phyloP scores from a whole-genome alignment of 2,329 filamentous ascomycete genomes.

The Colletotrichum higginsianum region DNA sequence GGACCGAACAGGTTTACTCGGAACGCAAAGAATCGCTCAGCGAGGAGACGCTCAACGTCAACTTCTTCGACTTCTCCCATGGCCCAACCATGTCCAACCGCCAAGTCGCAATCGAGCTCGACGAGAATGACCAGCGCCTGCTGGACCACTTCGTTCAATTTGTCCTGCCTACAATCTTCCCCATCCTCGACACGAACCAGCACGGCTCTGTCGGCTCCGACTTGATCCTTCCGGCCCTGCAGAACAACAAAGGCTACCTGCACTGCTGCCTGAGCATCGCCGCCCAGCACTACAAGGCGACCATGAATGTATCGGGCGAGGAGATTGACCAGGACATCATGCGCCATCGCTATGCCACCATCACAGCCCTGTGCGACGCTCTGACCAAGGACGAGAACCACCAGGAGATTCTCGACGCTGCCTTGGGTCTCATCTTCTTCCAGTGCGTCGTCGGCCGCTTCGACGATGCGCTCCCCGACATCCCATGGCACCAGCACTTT shows the following conservation, averaged over 20 bases:
- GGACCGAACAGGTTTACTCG: constrained; percentile 79
- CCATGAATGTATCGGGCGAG: constrained; percentile 75
- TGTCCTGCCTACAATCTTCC: constrained; percentile 91
- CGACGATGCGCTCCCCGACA: constrained; percentile 88
- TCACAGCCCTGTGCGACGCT: constrained; percentile 87
- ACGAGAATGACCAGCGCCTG: constrained; percentile 88
- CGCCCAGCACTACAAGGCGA: constrained; percentile 91
- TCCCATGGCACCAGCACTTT: constrained; percentile 98
- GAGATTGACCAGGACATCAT: constrained; percentile 92
- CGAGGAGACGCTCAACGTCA: constrained; percentile 78
- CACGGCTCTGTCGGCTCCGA: constrained; percentile 85
- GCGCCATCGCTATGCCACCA: constrained; percentile 90
- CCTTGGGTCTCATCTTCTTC: constrained; percentile 96
- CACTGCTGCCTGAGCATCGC: constrained; percentile 96
- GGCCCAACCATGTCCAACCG: constrained; percentile 73
- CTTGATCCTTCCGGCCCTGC: constrained; percentile 88
- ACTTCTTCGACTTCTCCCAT: constrained; percentile 88
- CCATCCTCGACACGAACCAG: constrained; percentile 91
- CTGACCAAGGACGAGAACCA: constrained; percentile 87
- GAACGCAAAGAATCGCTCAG: constrained; percentile 77
- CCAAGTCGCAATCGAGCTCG: constrained; percentile 84
- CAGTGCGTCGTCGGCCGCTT: constrained; percentile 91
- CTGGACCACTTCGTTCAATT: constrained; percentile 92
- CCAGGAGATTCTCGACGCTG: constrained; percentile 90
- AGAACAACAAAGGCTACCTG: constrained; percentile 92